phyloP scores from a whole-genome alignment of 2,329 filamentous ascomycete genomes.

The Albophoma yamanashiensis region DNA sequence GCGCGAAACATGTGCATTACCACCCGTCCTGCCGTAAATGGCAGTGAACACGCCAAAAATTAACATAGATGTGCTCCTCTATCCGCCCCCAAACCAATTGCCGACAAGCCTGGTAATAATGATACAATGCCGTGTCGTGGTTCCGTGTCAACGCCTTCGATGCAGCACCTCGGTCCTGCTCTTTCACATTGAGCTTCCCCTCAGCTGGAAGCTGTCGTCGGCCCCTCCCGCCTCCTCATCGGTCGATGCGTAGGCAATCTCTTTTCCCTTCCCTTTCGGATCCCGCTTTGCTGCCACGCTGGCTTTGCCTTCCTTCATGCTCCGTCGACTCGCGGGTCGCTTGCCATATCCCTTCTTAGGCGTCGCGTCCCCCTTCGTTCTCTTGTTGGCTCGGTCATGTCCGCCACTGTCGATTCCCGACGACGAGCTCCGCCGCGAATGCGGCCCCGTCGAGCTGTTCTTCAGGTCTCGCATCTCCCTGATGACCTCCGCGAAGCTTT shows the following conservation, averaged over 20 bases:
- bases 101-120: background rate
- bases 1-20: background rate
- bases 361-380: constrained; percentile 13
- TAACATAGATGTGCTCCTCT: background rate
- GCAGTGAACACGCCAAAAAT: background rate
- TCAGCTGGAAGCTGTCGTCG: constrained; percentile 17
- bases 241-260: constrained; percentile 24
- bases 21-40: background rate
- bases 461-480: constrained; percentile 63
- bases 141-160: background rate
- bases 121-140: background rate
- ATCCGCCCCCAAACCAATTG: background rate
- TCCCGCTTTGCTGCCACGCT: constrained; percentile 14
- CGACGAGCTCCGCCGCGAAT: constrained; percentile 41
- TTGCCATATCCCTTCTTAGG: constrained; percentile 16
- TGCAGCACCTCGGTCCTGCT: background rate
- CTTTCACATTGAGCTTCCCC: constrained; percentile 31
- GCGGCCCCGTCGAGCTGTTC: constrained; percentile 32
- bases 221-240: constrained; percentile 21
- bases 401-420: constrained; percentile 25
- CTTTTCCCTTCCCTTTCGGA: constrained; percentile 38
- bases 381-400: constrained; percentile 17
- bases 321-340: constrained; percentile 28
- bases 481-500: constrained; percentile 80
- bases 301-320: constrained; percentile 29